Base-by-base conservation (phyloP, 306 rosid genomes). In the Comarum palustre region DNA sequence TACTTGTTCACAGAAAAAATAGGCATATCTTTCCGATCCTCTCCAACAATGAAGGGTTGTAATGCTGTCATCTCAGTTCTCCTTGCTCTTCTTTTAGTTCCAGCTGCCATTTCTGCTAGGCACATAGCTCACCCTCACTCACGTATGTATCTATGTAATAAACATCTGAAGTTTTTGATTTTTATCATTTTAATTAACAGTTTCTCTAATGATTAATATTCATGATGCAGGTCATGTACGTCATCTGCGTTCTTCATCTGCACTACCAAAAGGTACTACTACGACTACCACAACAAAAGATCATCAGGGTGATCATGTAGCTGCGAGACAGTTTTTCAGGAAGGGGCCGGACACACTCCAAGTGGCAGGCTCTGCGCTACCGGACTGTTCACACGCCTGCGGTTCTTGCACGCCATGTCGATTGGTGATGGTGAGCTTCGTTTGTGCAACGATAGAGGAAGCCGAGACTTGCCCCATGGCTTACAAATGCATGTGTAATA, bases 381-480 rank as follows among this genome's bases (percentile, higher is more conserved):
- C 96, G 1, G 92, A 92, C 75, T 90, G 97, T 46, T 88, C 96
- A 19, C 96, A 90, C 57, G 96, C 96, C 0, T 92, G 97, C 15
- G 96, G 94, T 7, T 90, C 97, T 0, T 92, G 96, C 74, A 71
- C 88, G 5, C 97, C 97, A 4, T 90, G 97, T 54, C 79, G 83
- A 45, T 70, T 90, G 13, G 97, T 85, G 48, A 88, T 86, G 94
- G 93, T 92, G 29, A 92, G 97, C 86, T 90, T 88, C 42, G 87
- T 89, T 6, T 92, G 97, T 46, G 79, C 93, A 0, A 64, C 90
- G 2, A 79, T 86, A 25, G 73, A 80, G 41, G 97, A 92, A 71
- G 90, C 97, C 3, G 97, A 93, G 84, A 81, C 96, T 1, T 94
- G 98, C 68, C 98, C 97, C 16, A 87, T 94, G 92, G 91, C 97